Base-by-base conservation (phyloP, 805 yeast genomes). In the Yarrowia bubula region DNA sequence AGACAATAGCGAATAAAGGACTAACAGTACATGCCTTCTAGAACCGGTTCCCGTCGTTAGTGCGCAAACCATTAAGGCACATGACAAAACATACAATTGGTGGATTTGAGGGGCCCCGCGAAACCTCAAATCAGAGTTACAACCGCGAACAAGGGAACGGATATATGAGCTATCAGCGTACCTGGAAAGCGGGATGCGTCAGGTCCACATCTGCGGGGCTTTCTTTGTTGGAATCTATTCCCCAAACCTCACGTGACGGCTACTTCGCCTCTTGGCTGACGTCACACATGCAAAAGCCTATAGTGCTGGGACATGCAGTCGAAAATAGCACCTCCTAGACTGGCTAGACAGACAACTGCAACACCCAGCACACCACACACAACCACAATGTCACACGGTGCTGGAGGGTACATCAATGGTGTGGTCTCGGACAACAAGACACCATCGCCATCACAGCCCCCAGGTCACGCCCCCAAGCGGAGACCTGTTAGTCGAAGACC, bases 401-500 rank as follows among this genome's bases (percentile, higher is more conserved):
- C 61, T 41, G 61, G 61, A 39, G 61, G 61, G 61, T 55, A 55
- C 38, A 55, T 55, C 31, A 55, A 55, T 38, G 61, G 61, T 17
- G 61, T 55, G 10, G 61, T 55, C 7, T 55, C 61, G 17, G 61
- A 41, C 46, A 55, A 55, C 47, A 55, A 41, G 37, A 41, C 63
- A 18, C 68, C 65, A 11, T 63, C 66, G 44, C 65, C 66, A 17
- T 60, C 48, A 15, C 68, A 66, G 31, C 66, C 66, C 22, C 67
- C 67, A 5, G 67, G 51, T n/a, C 65, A 53, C 10, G 39, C 62
- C 13, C 41, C 55, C 18, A 65, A 65, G 38, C 64, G 69, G 14
- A 68, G 60, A 48, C 70, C 70, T 11, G 68, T 68, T 5, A 51
- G 46, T 11, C 62, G 69, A 11, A 51, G 60, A 18, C 70, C 70